Base-by-base conservation (phyloP, 2,329 filamentous ascomycete genomes). In the Fusarium sp. region DNA sequence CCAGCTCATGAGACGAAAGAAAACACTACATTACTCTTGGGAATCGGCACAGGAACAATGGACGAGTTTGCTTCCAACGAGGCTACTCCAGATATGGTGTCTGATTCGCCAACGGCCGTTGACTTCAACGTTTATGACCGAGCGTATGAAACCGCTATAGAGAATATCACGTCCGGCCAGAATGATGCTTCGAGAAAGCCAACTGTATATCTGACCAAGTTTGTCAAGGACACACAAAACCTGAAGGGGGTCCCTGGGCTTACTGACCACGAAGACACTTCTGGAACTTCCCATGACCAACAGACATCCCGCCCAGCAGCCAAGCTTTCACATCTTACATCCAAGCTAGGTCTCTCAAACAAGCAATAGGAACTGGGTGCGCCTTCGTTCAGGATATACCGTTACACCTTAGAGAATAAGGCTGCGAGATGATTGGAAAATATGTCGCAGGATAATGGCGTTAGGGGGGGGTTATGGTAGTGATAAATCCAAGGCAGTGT, bases 91-190 rank as follows among this genome's bases (percentile, higher is more conserved):
- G 79, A 85, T 23, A 77, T 91, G 7, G 90, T 97, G 39, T 93
- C 92, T 29, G 94, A 97, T 79, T 97, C 93, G 3, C 95, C 95
- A 5, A 91, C 91, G 0, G 91, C 91, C 3, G 92, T 93, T 8
- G 93, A 97, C 63, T 93, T 93, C 72, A 90, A 96, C 75, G 91
- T 98, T 60, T 98, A 97, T 78, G 93, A 97, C 77, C 89, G 87
- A 2, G 95, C 95, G 1, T 98, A 97, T 77, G 89, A 93, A 75
- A 76, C 77, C 21, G 88, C 92, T 64, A 93, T 98, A 80, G 88
- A 96, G 28, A 87, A 91, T 18, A 95, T 98, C 73, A 81, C 79
- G 71, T 74, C 81, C 28, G 39, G 63, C 18, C 70, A 69, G 31
- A 82, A 79, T 61, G 77, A 66, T 31, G 20, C 80, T 24, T 76